Evolutionary conservation across 2,329 filamentous ascomycete genomes (phyloP).

Genomic region (Phoma sp.): DNA sequence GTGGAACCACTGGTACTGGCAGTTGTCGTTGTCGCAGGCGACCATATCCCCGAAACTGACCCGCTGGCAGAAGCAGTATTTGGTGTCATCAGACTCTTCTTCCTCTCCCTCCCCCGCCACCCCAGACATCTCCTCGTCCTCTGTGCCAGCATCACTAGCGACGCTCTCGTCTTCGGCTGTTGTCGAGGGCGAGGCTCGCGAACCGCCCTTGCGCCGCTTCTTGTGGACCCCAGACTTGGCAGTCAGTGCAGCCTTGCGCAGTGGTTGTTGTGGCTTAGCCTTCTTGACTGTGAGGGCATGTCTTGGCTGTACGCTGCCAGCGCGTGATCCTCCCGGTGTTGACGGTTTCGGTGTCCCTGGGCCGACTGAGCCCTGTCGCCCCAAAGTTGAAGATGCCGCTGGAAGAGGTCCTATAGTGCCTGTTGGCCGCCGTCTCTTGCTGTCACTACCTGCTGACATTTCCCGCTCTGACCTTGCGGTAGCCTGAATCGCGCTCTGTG

Average conservation of each 20-base stretch:
- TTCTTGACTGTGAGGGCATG: slow-evolving; percentile 59
- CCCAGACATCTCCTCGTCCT: slow-evolving; percentile 59
- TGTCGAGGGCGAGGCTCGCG: slow-evolving; percentile 50
- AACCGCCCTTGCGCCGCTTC: slow-evolving; percentile 47
- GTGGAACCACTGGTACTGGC: slow-evolving; percentile 86
- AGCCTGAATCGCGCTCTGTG: slow-evolving; percentile 40
- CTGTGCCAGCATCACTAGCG: slow-evolving; percentile 52
- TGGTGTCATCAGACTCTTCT: slow-evolving; percentile 74
- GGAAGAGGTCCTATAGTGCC: slow-evolving; percentile 59
- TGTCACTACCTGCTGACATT: slow-evolving; percentile 60
- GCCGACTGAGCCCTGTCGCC: slow-evolving; percentile 65
- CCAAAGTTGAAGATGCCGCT: slow-evolving; percentile 60
- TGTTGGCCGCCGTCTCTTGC: slow-evolving; percentile 65
- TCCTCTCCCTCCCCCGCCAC: slow-evolving; percentile 56
- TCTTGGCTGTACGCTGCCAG: slow-evolving; percentile 64
- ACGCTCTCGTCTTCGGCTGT: slow-evolving; percentile 60
- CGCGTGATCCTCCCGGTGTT: slow-evolving; percentile 60
- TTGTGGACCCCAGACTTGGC: slow-evolving; percentile 46
- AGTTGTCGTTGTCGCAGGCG: slow-evolving; percentile 82
- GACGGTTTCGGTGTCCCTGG: slow-evolving; percentile 67
- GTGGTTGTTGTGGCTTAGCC: slow-evolving; percentile 59
- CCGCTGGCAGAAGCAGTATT: slow-evolving; percentile 83
- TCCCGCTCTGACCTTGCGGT: slow-evolving; percentile 55
- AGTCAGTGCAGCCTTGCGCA: slow-evolving; percentile 45
- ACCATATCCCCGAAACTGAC: slow-evolving; percentile 90